These are phyloP conservation scores for Cadophora luteo-olivacea DNA, from an alignment of 2,329 filamentous ascomycete species.

Conservation along the genomic window DNA sequence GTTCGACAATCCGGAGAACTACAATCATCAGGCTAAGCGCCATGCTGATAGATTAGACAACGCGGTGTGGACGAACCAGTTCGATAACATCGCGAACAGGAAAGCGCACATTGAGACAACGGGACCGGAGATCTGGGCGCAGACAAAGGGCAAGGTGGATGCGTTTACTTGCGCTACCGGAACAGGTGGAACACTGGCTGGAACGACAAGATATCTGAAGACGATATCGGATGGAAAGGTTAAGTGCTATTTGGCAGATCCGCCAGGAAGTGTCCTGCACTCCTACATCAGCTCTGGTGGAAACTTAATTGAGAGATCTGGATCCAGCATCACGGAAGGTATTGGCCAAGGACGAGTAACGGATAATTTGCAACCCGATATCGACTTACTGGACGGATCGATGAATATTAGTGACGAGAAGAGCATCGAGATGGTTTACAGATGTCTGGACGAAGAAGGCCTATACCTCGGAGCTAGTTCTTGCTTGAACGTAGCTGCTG, in stretches of 20 bases:
- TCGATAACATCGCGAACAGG: conserved; percentile 94
- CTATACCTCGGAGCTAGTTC: conserved; percentile 94
- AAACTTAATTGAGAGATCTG: conserved; percentile 78
- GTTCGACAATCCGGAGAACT: conserved; percentile 94
- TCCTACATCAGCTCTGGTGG: conserved; percentile 89
- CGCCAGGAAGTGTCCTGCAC: conserved; percentile 91
- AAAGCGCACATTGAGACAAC: conserved; percentile 96
- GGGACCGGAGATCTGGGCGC: conserved; percentile 95
- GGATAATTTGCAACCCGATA: conserved; percentile 88
- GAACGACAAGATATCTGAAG: conserved; percentile 88
- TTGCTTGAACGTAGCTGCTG: conserved; percentile 92
- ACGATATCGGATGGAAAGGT: conserved; percentile 78
- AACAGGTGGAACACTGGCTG: conserved; percentile 89
- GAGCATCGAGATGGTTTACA: conserved; percentile 97
- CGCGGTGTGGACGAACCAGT: conserved; percentile 98
- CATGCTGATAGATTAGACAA: conserved; percentile 88
- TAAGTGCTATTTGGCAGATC: conserved; percentile 90
- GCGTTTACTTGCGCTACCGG: conserved; percentile 96
- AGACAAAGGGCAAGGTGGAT: conserved; percentile 85
- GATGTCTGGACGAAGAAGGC: conserved; percentile 94
- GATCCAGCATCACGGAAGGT: conserved; percentile 93
- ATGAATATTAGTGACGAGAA: conserved; percentile 88
- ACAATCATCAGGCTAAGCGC: conserved; percentile 92
- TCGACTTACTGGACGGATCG: conserved; percentile 83
- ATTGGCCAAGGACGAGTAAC: conserved; percentile 97